Conservation (phyloP, 192 early-diverging fungal genomes). For the Backusella sp. region DNA sequence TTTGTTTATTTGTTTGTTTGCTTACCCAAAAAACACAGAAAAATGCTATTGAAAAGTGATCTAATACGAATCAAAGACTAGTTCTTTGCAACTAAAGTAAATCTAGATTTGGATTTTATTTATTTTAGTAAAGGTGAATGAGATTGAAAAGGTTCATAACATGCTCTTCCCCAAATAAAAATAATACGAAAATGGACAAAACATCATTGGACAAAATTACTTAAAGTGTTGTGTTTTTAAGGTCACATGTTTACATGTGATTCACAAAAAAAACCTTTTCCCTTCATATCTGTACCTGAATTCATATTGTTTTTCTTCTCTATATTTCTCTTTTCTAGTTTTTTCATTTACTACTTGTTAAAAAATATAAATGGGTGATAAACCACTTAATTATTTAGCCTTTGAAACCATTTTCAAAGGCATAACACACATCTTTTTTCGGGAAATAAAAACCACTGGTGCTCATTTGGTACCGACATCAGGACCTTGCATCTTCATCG, state of each 20-base stretch:
- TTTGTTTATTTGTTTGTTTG: not conserved
- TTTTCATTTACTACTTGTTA: not conserved
- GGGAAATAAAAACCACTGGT: slow-evolving; percentile 83
- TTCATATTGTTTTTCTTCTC: not conserved
- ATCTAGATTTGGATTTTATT: not conserved
- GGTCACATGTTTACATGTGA: slow-evolving; percentile 8
- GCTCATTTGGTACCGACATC: slow-evolving; percentile 75
- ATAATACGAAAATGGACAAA: not conserved
- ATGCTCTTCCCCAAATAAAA: not conserved
- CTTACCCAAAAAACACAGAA: not conserved
- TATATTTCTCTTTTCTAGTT: slow-evolving; percentile 4
- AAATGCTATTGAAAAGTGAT: not conserved
- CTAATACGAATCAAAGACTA: not conserved
- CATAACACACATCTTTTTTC: slow-evolving; percentile 77
- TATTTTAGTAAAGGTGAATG: not conserved
- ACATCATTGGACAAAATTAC: not conserved
- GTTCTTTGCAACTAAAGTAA: not conserved
- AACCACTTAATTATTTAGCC: slow-evolving; percentile 27
- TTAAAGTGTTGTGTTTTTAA: not conserved
- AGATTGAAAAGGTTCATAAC: not conserved
- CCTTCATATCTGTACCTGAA: not conserved
- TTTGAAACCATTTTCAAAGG: slow-evolving; percentile 59
- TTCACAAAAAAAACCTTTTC: not conserved
- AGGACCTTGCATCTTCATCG: slow-evolving; percentile 94
- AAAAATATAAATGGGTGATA: not conserved